phyloP scores from a whole-genome alignment of 176 grass and related monocot species.

The Poa pratensis region DNA sequence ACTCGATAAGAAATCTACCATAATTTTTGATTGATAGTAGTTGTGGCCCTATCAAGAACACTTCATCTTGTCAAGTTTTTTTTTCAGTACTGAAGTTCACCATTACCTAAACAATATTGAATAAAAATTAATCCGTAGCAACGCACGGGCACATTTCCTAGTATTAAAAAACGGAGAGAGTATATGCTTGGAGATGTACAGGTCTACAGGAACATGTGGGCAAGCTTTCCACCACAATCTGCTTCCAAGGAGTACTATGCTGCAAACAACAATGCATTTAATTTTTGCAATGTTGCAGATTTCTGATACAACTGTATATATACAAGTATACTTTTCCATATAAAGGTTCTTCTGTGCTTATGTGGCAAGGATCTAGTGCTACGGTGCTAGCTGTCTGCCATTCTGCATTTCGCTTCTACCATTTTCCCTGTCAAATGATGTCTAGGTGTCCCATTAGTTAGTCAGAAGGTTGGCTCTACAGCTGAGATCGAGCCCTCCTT shows the following conservation, averaged over 20 bases:
- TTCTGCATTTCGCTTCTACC: neutral
- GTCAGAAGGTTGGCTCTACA: neutral
- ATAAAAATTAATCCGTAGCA: too few relatives aligned
- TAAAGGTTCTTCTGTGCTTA: neutral
- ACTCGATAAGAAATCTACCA: too few relatives aligned
- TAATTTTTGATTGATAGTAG: too few relatives aligned
- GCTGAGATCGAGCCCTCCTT: neutral
- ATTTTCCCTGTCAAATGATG: neutral
- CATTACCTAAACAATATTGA: too few relatives aligned
- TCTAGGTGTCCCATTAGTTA: neutral
- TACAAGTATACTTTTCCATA: neutral
- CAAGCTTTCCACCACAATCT: slow-evolving; percentile 21
- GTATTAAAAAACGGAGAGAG: too few relatives aligned
- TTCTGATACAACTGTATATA: neutral
- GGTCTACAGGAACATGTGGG: neutral
- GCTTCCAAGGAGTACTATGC: neutral
- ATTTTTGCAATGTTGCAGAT: neutral
- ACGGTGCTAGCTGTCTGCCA: neutral
- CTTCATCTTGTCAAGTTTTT: too few relatives aligned
- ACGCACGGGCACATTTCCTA: too few relatives aligned
- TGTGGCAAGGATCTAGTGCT: slow-evolving; percentile 1
- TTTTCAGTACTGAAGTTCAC: too few relatives aligned
- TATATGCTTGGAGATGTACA: neutral
- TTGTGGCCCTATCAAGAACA: too few relatives aligned
- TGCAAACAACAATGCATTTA: slow-evolving; percentile 4